Evolutionary conservation across 345 rosid genomes (phyloP), one percentile per base, ranked within the genome.

Genomic region (Moringa oleifera): DNA sequence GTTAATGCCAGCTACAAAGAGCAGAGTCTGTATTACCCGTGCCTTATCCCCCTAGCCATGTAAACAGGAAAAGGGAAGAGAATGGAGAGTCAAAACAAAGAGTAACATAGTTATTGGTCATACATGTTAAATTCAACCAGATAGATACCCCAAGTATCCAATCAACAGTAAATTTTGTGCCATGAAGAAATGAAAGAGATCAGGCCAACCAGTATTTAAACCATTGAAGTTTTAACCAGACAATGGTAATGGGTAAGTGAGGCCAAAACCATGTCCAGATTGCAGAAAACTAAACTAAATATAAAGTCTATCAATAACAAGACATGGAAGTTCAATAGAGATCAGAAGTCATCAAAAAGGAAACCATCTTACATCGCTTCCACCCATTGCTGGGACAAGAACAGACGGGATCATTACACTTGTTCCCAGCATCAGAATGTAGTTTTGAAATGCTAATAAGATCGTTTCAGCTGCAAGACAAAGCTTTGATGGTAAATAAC

Each of bases 341-440:
- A 58, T 7, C 2, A 41, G 47, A 41, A 41, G 47, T 41, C 6
- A 41, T 28, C 33, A 28, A 23, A 33, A 2, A 23, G 54, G 53
- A 61, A 56, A 59, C 51, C 23, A 62, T 68, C 86, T 77, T 82
- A 93, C 99, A 72, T 81, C 66, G 54, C 62, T 71, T 18, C 97
- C 99, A 9, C 99, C 99, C 99, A 94, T 94, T 54, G 70, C 81
- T 7, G 85, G 97, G n/a, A 94, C 97, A 0, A 94, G 86, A 67
- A 75, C 24, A 25, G 89, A 75, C 17, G 99, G 85, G 69, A 94
- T 85, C 72, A 91, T 81, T 53, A 88, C 97, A 71, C 86, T 85
- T 57, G 99, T 81, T 63, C 99, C 99, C 61, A 91, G 81, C 89
- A 88, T 80, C 65, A 91, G 74, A 52, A 94, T 91, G 78, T 90